Evolutionary conservation across 306 rosid species (phyloP).

Genomic region (Dalbergia cochinchinensis): DNA sequence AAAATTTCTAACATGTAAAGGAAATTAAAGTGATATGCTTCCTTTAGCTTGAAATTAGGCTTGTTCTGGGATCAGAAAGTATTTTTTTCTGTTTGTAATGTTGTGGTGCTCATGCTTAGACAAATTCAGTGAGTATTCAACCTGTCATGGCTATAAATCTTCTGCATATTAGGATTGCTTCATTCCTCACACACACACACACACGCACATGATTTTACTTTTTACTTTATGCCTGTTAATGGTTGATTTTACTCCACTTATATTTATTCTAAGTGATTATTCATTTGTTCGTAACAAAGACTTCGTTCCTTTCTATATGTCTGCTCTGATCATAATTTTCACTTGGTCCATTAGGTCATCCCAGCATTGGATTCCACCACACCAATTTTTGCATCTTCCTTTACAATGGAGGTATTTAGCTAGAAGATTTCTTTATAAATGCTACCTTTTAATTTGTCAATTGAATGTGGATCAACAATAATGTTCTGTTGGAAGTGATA

Average conservation of each 20-base stretch:
- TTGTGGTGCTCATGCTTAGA: background rate
- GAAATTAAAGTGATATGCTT: constrained; percentile 3
- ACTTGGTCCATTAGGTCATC: constrained; percentile 71
- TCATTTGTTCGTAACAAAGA: constrained; percentile 14
- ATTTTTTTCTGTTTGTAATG: background rate
- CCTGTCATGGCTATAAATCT: background rate
- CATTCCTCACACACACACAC: background rate
- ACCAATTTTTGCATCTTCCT: constrained; percentile 95
- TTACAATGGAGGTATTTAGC: constrained; percentile 90
- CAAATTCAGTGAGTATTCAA: constrained; percentile 8
- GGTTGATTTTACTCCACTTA: background rate
- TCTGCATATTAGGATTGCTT: background rate
- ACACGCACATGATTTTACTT: too few relatives aligned
- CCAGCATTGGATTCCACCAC: constrained; percentile 92
- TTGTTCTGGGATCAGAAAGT: background rate
- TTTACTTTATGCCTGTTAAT: background rate
- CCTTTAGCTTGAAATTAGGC: background rate
- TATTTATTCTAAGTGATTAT: constrained; percentile 30
- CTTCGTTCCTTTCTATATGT: constrained; percentile 29
- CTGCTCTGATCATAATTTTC: constrained; percentile 36
- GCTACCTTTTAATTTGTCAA: constrained; percentile 38
- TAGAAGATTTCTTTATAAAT: background rate
- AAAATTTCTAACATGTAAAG: background rate
- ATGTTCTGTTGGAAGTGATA: constrained; percentile 18
- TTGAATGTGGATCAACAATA: constrained; percentile 27